Evolutionary conservation across 257 asterid species (phyloP).

Genomic region (Jacaranda mimosifolia): DNA sequence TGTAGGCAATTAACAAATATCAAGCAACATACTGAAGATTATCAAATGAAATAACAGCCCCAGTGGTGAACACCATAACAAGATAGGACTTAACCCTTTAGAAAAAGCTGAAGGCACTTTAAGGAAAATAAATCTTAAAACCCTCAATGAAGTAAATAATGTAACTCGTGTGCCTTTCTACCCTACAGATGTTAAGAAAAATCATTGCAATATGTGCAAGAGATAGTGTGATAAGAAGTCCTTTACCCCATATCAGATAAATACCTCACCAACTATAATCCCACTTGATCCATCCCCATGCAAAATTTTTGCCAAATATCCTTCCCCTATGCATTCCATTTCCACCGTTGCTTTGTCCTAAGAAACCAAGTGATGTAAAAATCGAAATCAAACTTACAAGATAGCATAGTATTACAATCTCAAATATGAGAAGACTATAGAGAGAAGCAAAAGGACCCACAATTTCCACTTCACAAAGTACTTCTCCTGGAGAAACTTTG

Average conservation of each 20-base stretch:
- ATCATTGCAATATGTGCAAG: slow-evolving; percentile 27
- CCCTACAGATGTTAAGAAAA: slow-evolving; percentile 12
- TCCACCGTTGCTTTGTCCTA: slow-evolving; percentile 98
- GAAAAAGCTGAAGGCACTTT: slow-evolving; percentile 17
- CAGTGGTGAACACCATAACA: neutral
- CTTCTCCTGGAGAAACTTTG: slow-evolving; percentile 93
- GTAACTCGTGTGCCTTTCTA: slow-evolving; percentile 12
- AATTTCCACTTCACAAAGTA: slow-evolving; percentile 99
- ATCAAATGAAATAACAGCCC: slow-evolving; percentile 7
- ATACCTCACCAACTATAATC: slow-evolving; percentile 99
- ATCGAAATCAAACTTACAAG: slow-evolving; percentile 32
- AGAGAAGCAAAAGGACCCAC: slow-evolving; percentile 54
- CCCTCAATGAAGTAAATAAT: slow-evolving; percentile 3
- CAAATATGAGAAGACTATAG: slow-evolving; percentile 28
- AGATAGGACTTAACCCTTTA: neutral
- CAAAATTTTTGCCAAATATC: slow-evolving; percentile 91
- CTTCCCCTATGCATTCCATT: slow-evolving; percentile 99
- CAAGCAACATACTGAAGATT: slow-evolving; percentile 22
- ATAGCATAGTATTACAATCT: slow-evolving; percentile 5
- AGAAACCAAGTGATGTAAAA: slow-evolving; percentile 28
- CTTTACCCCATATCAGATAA: slow-evolving; percentile 21
- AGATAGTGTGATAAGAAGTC: slow-evolving; percentile 15
- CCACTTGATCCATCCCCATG: slow-evolving; percentile 92
- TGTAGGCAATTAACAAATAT: neutral
- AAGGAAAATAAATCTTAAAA: slow-evolving; percentile 1